phyloP scores from a whole-genome alignment of 192 early-diverging fungal species.

The Rhizoclosmatium globosum region DNA sequence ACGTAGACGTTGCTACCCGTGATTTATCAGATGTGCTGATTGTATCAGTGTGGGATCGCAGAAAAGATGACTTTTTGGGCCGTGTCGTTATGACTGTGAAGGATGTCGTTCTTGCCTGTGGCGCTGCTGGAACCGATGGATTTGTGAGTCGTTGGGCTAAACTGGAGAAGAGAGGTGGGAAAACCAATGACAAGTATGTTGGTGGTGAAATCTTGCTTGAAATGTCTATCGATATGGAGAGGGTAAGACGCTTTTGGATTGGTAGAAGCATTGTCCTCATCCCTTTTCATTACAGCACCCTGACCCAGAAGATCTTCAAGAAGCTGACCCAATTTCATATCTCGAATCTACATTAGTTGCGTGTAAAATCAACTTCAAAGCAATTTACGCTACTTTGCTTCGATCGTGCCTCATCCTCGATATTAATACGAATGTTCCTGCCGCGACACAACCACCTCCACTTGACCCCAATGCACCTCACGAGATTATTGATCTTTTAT shows the following conservation, averaged over 20 bases:
- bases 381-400: conserved; percentile 55
- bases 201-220: conserved; percentile 62
- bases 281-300: neutral
- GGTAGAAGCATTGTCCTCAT: no score
- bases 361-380: conserved; percentile 47
- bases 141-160: conserved; percentile 42
- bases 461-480: conserved; percentile 23
- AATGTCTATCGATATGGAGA: conserved; percentile 42
- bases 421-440: conserved; percentile 27
- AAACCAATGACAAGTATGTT: conserved; percentile 62
- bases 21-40: conserved; percentile 46
- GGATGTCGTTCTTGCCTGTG: conserved; percentile 45
- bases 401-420: conserved; percentile 56
- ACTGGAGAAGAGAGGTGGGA: conserved; percentile 48
- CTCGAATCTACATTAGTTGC: conserved; percentile 20
- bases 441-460: conserved; percentile 37
- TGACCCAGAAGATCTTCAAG: neutral
- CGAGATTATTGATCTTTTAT: conserved; percentile 46
- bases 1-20: conserved; percentile 44
- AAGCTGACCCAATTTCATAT: conserved; percentile 16
- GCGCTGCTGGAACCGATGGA: conserved; percentile 41
- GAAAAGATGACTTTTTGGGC: conserved; percentile 62
- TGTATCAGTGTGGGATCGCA: conserved; percentile 54
- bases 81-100: conserved; percentile 43
- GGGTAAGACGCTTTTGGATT: conserved; percentile 2